phyloP scores from a whole-genome alignment of 371 early-diverging fungal species.

The Coemansia sp. region DNA sequence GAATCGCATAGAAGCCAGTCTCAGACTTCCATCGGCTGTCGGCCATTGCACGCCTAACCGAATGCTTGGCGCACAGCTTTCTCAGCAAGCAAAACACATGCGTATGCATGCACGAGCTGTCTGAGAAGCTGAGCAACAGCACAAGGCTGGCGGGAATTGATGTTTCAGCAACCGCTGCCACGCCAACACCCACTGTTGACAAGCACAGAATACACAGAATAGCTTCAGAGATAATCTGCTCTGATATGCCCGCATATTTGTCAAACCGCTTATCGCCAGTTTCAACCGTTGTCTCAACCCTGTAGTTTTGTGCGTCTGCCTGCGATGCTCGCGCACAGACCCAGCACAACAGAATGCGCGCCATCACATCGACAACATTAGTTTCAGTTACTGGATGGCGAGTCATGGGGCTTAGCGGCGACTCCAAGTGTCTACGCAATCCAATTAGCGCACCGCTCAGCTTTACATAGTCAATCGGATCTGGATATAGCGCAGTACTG shows the following conservation, averaged over 20 bases:
- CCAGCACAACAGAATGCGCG: conserved; percentile 41
- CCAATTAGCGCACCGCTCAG: background rate
- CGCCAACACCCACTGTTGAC: conserved; percentile 29
- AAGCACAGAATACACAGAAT: conserved; percentile 29
- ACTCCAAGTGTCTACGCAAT: background rate
- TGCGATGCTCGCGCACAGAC: conserved; percentile 39
- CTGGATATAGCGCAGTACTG: too few species aligned
- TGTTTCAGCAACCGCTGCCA: conserved; percentile 28
- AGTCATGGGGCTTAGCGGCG: conserved; percentile 10
- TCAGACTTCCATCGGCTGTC: conserved; percentile 30
- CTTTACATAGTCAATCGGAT: too few species aligned
- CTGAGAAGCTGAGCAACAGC: conserved; percentile 14
- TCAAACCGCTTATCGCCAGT: conserved; percentile 18
- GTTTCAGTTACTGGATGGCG: conserved; percentile 6
- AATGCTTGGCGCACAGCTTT: conserved; percentile 35
- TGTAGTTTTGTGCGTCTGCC: conserved; percentile 33
- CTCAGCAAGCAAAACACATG: conserved; percentile 23
- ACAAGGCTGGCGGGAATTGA: conserved; percentile 36
- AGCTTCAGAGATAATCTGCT: conserved; percentile 7
- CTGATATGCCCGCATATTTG: conserved; percentile 27
- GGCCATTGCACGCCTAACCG: conserved; percentile 25
- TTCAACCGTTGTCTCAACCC: background rate
- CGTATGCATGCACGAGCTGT: background rate
- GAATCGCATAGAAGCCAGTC: conserved; percentile 21
- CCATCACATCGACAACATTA: conserved; percentile 25